These are phyloP conservation scores for Hypsizygus ulmarius DNA, from an alignment of 1,284 basidiomycete species.

Conservation along the genomic window DNA sequence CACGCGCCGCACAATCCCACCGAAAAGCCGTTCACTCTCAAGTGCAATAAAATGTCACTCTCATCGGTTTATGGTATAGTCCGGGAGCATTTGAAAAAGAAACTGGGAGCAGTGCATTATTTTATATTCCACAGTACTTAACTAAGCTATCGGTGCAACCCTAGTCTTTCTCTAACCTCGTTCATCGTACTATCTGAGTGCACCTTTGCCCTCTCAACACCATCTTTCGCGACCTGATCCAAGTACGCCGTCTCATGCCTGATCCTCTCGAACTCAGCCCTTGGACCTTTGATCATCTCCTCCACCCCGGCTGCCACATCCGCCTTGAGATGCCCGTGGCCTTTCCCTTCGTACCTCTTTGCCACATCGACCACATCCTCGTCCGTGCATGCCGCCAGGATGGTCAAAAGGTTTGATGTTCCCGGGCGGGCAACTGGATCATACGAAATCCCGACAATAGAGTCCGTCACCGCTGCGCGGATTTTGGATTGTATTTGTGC, in stretches of 20 bases:
- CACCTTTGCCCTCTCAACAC: constrained; percentile 62
- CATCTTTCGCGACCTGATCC: constrained; percentile 58
- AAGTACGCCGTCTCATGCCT: constrained; percentile 63
- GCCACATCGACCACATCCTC: constrained; percentile 50
- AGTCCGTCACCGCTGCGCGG: constrained; percentile 84
- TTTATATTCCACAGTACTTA: too few species aligned
- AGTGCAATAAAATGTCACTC: too few species aligned
- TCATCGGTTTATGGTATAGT: too few species aligned
- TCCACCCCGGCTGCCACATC: constrained; percentile 76
- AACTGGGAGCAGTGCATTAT: too few species aligned
- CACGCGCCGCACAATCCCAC: too few species aligned
- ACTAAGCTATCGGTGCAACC: constrained; percentile 45
- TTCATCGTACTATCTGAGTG: constrained; percentile 63
- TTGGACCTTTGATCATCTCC: constrained; percentile 65
- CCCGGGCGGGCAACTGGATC: constrained; percentile 80
- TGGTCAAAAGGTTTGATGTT: constrained; percentile 78
- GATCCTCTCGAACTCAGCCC: constrained; percentile 68
- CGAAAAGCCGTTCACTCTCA: too few species aligned
- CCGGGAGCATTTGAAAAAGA: too few species aligned
- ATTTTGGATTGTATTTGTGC: constrained; percentile 70
- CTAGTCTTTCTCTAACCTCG: constrained; percentile 66
- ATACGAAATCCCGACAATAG: constrained; percentile 68
- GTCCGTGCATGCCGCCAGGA: constrained; percentile 69
- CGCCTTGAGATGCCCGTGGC: constrained; percentile 69
- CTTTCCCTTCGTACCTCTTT: constrained; percentile 50